These are phyloP conservation scores for Eragrostis tef DNA, from an alignment of 202 grass and related monocot genomes.

Conservation along the genomic window DNA sequence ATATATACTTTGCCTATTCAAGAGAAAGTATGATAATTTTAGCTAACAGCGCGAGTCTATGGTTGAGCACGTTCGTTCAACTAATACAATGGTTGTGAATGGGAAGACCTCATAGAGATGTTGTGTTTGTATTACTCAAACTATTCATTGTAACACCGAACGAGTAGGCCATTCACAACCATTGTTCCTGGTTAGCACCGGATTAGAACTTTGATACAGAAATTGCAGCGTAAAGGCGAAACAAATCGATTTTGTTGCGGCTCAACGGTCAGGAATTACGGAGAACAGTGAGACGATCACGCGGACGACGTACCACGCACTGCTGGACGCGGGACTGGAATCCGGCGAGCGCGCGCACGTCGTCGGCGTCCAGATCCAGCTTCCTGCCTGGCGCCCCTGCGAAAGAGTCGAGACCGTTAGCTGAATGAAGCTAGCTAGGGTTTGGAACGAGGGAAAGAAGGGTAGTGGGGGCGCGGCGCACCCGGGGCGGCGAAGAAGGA, in stretches of 20 bases:
- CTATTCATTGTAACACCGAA: no score
- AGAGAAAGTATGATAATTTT: neutral
- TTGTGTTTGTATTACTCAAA: neutral
- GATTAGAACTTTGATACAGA: neutral
- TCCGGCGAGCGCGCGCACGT: conserved; percentile 62
- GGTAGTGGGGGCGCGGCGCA: neutral
- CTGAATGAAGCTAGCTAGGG: conserved; percentile 7
- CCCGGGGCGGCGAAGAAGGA: conserved; percentile 65
- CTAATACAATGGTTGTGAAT: no score
- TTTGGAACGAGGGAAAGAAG: neutral
- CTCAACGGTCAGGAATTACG: neutral
- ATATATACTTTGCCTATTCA: neutral
- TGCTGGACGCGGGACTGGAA: conserved; percentile 85
- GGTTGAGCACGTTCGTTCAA: neutral
- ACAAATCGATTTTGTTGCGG: neutral
- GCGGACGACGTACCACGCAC: conserved; percentile 65
- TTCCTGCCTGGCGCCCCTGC: conserved; percentile 48
- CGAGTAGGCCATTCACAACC: no score
- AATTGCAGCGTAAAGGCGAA: neutral
- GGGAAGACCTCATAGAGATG: neutral
- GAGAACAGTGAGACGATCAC: neutral
- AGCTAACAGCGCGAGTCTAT: neutral
- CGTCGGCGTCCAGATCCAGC: conserved; percentile 58
- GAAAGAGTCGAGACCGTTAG: conserved; percentile 21
- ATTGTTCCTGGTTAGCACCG: neutral